Base-by-base conservation (phyloP, 352 stramenopile species). In the Pseudoperonospora humuli region DNA sequence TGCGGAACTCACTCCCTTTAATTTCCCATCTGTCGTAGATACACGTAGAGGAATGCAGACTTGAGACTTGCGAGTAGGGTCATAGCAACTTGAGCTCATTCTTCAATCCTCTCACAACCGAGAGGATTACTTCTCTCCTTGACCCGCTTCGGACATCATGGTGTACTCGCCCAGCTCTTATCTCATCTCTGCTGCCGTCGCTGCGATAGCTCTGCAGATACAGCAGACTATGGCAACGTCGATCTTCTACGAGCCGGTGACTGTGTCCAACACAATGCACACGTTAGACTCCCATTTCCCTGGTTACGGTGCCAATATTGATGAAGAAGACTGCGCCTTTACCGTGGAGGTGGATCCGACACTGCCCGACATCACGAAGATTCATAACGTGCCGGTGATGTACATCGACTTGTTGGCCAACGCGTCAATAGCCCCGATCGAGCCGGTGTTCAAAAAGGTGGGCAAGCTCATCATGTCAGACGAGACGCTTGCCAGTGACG, bases 151-250 rank as follows among this genome's bases (percentile, higher is more conserved):
- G 15, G 40, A 36, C 20, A 28, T 28, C 11, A 66, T 62, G 57
- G 57, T 66, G 14, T 59, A 47, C 42, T 52, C 51, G 18, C 52
- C 57, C n/a, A 35, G 41, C 42, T 47, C 38, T 3, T 67, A 59
- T 35, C 57, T 62, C n/a, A 29, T 67, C 41, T 41, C 57, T 7
- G 52, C 57, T 14, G 52, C 46, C 23, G 24, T 28, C 7, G 24
- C 7, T 10, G 24, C 7, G 7, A 15, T 67, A 0, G 52, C 35
- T 15, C 23, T 39, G 40, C 45, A 61, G 45, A 61, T 61, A 27
- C 50, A 65, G 32, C 45, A 50, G 7, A 24, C 45, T 0, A 6
- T 31, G 3, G 51, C 50, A 0, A 41, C 38, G 1, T 65, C 56
- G 9, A 15, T 65, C 6, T 54, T 47, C 38, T 65, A 49, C 20